Base-by-base conservation (phyloP, 768 basidiomycete genomes). In the Suillus sp. region DNA sequence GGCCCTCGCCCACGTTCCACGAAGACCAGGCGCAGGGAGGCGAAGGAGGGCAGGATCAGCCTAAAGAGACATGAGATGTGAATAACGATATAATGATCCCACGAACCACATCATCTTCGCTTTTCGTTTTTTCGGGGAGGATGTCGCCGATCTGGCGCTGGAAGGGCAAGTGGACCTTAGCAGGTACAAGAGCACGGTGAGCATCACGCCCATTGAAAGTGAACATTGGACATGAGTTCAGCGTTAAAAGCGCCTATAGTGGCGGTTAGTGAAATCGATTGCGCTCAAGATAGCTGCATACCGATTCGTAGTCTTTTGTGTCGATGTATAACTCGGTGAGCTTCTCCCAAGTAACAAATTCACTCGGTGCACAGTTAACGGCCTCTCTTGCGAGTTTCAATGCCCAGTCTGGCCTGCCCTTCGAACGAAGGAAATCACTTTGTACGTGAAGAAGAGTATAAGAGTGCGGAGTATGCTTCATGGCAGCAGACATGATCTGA, bases 201-300 rank as follows among this genome's bases (percentile, higher is more conserved):
- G 89, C 82, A 74, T 99, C 97, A 25, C 96, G 88, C 50, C 97
- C 96, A 71, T 97, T 97, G 79, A 92, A 99, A 9, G 97, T 99
- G 78, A 99, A 99, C 97, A 99, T 99, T 2, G 96, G 96, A 78
- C 97, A 98, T n/a, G 96, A 98, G 73, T 98, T 98, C 56, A 98
- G 86, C 1, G 96, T 97, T 47, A 98, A 81, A 16, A 99, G 80
- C 0, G 95, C 95, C 82, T 82, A 54, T 9, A 16, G 14, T 34
- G 32, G 27, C 48, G 57, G 18, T 45, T 25, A 61, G 55, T 53
- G 14, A 47, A 30, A 43, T 35, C 53, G 25, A 55, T 35, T 20
- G 42, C 4, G 43, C 27, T 34, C 11, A 27, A 37, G 8, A n/a
- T 11, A 14, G 18, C 34, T 38, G 62, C 64, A 32, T 61, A 80